These are phyloP conservation scores for Cordyceps cicadae DNA, from an alignment of 2,329 filamentous ascomycete species.

Conservation along the genomic window DNA sequence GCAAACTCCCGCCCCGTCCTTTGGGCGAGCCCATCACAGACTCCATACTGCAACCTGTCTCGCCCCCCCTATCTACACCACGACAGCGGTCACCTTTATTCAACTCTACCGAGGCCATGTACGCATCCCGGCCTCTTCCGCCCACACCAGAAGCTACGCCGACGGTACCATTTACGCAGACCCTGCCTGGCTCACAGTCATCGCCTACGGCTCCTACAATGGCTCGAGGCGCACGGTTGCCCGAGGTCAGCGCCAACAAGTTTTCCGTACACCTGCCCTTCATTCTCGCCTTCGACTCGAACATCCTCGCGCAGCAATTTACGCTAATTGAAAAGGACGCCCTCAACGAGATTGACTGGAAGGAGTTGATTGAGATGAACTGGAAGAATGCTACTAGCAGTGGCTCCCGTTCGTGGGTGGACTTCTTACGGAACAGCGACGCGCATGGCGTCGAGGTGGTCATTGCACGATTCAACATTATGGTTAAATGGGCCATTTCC, in stretches of 20 bases:
- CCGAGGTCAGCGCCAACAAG: conserved; percentile 25
- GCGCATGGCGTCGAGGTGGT: conserved; percentile 73
- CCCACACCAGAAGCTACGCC: conserved; percentile 44
- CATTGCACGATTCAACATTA: conserved; percentile 78
- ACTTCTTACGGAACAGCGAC: conserved; percentile 65
- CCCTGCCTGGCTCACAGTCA: conserved; percentile 1
- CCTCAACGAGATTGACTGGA: conserved; percentile 81
- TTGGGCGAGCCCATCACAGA: conserved; percentile 19
- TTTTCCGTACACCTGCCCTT: conserved; percentile 63
- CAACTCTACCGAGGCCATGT: conserved; percentile 3
- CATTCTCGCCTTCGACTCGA: conserved; percentile 71
- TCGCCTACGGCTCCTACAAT: conserved; percentile 18
- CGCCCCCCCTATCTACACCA: conserved; percentile 10
- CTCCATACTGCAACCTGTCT: conserved; percentile 5
- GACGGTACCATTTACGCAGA: conserved; percentile 29
- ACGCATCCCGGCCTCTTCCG: conserved; percentile 32
- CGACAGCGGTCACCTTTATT: conserved; percentile 7
- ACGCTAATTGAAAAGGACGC: conserved; percentile 82
- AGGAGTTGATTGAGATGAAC: conserved; percentile 72
- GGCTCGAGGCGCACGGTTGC: conserved; percentile 23
- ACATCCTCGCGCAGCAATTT: conserved; percentile 72
- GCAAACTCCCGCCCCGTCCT: conserved; percentile 27
- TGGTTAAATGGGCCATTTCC: conserved; percentile 80
- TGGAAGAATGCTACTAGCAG: conserved; percentile 65
- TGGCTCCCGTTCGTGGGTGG: conserved; percentile 69